Evolutionary conservation across 805 yeast species (phyloP), one percentile per base, ranked within the genome.

Genomic region (Schwanniomyces yamadae): DNA sequence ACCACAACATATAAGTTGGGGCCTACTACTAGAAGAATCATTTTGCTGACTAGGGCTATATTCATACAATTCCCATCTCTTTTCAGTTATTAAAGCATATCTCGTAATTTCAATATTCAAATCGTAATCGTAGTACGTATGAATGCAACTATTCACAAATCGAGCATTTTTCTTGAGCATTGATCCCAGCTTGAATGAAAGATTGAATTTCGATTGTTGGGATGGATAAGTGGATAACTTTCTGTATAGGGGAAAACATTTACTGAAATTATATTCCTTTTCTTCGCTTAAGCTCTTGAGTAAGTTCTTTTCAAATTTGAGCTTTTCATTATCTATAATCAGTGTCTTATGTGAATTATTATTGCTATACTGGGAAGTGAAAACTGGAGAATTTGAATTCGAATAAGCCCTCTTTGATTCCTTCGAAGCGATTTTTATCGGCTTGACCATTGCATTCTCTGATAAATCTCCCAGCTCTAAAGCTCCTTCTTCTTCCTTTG

Each of bases 231-330:
- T 73, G 42, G 61, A 72, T 64, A 34, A 78, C 63, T 57, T 81
- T 40, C 95, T 71, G 53, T 83, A 85, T 37, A 80, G 77, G 0
- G 97, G 97, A 59, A 87, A 89, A 48, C 91, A 86, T 49, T 80
- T 83, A 5, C 82, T 80, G 55, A 81, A 87, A 35, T 79, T 70
- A 36, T 74, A 69, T 52, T 86, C 95, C 43, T 80, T 78, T 18
- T 55, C 53, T 41, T 65, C 73, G 28, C 54, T 57, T 19, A 55
- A 39, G 20, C 37, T 43, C 26, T 54, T 38, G 10, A 57, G 30
- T 12, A 51, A 31, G 23, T 44, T 51, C 29, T 46, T 37, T 28
- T 54, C 59, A 28, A 48, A 27, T 9, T 31, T 31, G n/a, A 11
- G 7, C 1, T 23, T 23, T 23, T 27, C 20, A 16, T 27, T 13